Conservation (phyloP, 2,329 filamentous ascomycete genomes). For the Verticillium longisporum region DNA sequence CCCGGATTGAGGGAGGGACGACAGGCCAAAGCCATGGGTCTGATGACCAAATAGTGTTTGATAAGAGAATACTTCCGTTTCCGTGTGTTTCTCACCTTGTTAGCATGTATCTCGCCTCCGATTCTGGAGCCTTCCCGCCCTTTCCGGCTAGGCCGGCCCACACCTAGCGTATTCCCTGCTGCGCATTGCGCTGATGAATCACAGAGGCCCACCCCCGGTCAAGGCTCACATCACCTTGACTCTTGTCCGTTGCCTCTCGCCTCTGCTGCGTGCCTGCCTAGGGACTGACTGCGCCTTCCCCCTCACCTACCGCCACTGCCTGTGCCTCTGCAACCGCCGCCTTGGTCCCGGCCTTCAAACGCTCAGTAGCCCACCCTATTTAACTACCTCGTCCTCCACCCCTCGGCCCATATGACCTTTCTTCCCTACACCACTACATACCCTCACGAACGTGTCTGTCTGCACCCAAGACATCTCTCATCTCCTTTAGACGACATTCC, state of each 20-base stretch:
- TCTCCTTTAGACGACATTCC: constrained; percentile 4
- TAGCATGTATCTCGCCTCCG: constrained; percentile 1
- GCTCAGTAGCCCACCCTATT: background rate
- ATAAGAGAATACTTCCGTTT: constrained; percentile 15
- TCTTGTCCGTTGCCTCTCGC: background rate
- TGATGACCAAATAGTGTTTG: background rate
- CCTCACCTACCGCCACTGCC: constrained; percentile 1
- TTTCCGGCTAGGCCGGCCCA: background rate
- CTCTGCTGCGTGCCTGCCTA: background rate
- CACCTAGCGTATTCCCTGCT: background rate
- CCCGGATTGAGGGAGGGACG: background rate
- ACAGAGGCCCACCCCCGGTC: constrained; percentile 2
- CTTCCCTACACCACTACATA: constrained; percentile 5
- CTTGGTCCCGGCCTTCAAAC: background rate
- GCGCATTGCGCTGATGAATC: constrained; percentile 6
- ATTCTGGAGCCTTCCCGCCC: constrained; percentile 10
- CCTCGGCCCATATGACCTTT: constrained; percentile 6
- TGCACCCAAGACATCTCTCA: background rate
- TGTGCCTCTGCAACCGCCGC: background rate
- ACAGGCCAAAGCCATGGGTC: background rate
- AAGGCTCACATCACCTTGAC: background rate
- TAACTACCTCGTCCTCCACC: constrained; percentile 1
- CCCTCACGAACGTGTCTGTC: background rate
- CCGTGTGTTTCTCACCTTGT: constrained; percentile 2
- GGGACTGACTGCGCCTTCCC: background rate